A percentile compares a stretch with the other conserved stretches of the same genome.
Conservation (phyloP, 257 asterid species). For the Phtheirospermum japonicum region DNA sequence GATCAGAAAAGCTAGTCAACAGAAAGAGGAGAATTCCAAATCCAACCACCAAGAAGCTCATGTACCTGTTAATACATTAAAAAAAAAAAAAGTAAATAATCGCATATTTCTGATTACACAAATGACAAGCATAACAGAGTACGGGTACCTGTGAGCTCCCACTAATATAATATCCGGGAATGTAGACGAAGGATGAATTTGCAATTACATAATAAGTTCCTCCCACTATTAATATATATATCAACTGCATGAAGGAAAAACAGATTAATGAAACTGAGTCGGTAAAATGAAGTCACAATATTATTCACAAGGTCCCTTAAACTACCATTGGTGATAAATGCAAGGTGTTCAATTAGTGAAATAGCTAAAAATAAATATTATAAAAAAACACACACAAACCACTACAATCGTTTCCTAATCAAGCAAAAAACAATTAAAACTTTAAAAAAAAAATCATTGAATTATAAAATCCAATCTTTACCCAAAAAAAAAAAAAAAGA, state of each 20-base stretch:
- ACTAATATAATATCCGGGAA: constrained; percentile 88
- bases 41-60: constrained; percentile 87
- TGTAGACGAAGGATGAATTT: constrained; percentile 65
- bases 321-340: not conserved
- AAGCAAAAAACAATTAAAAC: not conserved
- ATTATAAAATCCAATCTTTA: not conserved
- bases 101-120: constrained; percentile 21
- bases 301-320: not conserved
- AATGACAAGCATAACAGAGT: constrained; percentile 23
- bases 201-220: constrained; percentile 67
- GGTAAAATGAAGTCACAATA: not conserved
- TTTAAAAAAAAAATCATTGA: not conserved
- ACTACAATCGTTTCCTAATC: not conserved
- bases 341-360: not conserved
- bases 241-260: constrained; percentile 54
- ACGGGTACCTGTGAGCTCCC: constrained; percentile 74
- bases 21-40: constrained; percentile 84
- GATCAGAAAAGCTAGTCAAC: constrained; percentile 95
- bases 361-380: no score
- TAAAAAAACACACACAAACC: not conserved
- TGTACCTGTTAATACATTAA: constrained; percentile 53
- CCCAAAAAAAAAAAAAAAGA: not conserved
- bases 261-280: constrained; percentile 18
- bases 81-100: constrained; percentile 8
- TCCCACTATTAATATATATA: constrained; percentile 79